These are phyloP conservation scores for Fusarium sp. DNA, from an alignment of 2,329 filamentous ascomycete genomes.

Conservation along the genomic window DNA sequence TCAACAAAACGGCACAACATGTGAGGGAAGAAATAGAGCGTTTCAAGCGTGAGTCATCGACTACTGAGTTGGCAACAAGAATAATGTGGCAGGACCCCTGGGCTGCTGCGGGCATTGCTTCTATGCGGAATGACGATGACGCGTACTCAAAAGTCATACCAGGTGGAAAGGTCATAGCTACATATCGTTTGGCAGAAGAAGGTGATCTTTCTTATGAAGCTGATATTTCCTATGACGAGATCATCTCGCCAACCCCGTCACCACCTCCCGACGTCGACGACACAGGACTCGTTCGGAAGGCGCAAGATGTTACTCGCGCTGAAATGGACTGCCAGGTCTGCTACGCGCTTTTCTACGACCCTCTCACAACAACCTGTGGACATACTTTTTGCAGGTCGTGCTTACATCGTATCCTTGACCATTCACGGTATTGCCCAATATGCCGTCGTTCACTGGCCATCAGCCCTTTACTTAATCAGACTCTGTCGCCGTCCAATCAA, in stretches of 20 bases:
- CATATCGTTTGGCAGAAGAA: conserved; percentile 73
- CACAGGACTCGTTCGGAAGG: conserved; percentile 57
- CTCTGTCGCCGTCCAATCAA: conserved; percentile 67
- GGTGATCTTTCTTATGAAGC: conserved; percentile 69
- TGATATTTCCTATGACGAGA: conserved; percentile 63
- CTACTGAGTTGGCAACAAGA: conserved; percentile 51
- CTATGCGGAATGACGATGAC: conserved; percentile 52
- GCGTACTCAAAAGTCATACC: conserved; percentile 54
- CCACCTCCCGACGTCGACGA: conserved; percentile 47
- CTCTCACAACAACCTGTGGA: conserved; percentile 85
- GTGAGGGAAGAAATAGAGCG: conserved; percentile 66
- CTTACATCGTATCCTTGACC: conserved; percentile 79
- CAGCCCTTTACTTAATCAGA: conserved; percentile 57
- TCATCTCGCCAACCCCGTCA: conserved; percentile 33
- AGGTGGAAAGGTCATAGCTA: conserved; percentile 72
- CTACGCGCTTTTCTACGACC: conserved; percentile 83
- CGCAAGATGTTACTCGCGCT: conserved; percentile 71
- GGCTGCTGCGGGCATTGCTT: conserved; percentile 56
- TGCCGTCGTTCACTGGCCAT: conserved; percentile 76
- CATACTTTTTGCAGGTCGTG: conserved; percentile 91
- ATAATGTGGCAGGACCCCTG: conserved; percentile 55
- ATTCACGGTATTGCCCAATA: conserved; percentile 82
- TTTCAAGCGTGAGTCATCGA: conserved; percentile 49
- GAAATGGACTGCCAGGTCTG: conserved; percentile 93
- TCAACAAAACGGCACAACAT: conserved; percentile 76